Evolutionary conservation across 2,329 filamentous ascomycete species (phyloP).

Genomic region (Claviceps digitariae): DNA sequence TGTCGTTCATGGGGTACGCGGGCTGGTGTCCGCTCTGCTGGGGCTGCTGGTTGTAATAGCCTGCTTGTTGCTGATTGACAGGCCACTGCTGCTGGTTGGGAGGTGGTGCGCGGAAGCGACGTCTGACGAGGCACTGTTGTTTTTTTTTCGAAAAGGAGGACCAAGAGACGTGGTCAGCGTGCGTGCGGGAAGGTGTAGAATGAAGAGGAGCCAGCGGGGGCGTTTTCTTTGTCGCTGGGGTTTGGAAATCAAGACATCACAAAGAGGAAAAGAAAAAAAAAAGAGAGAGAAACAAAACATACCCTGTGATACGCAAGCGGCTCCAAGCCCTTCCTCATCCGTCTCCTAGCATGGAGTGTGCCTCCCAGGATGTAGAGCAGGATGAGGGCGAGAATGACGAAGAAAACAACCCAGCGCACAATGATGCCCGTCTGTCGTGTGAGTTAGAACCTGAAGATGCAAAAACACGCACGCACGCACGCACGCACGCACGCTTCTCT

Average conservation of each 20-base stretch:
- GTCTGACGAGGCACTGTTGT: slow-evolving; percentile 37
- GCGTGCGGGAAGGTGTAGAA: too few relatives aligned
- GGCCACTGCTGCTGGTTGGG: slow-evolving; percentile 5
- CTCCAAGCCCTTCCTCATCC: slow-evolving; percentile 50
- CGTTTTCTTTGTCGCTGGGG: too few relatives aligned
- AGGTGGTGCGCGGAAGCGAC: slow-evolving; percentile 13
- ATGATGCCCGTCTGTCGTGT: slow-evolving; percentile 43
- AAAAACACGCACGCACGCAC: too few relatives aligned
- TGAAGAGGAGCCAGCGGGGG: not conserved
- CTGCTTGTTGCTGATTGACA: slow-evolving; percentile 15
- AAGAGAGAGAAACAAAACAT: slow-evolving; percentile 13
- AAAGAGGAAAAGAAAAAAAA: not conserved
- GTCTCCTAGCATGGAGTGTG: slow-evolving; percentile 54
- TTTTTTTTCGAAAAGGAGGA: not conserved
- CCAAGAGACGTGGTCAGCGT: not conserved
- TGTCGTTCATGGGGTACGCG: slow-evolving; percentile 35
- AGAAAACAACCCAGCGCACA: slow-evolving; percentile 60
- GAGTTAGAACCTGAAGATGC: not conserved
- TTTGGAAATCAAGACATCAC: not conserved
- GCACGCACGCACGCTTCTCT: not conserved
- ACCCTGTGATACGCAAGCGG: slow-evolving; percentile 60
- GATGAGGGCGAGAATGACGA: slow-evolving; percentile 43
- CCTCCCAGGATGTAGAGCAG: slow-evolving; percentile 51
- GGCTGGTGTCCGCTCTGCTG: slow-evolving; percentile 7
- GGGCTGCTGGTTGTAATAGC: slow-evolving; percentile 11